phyloP scores from a whole-genome alignment of 148 eudicot species.

The Rhododendron griersonianum region DNA sequence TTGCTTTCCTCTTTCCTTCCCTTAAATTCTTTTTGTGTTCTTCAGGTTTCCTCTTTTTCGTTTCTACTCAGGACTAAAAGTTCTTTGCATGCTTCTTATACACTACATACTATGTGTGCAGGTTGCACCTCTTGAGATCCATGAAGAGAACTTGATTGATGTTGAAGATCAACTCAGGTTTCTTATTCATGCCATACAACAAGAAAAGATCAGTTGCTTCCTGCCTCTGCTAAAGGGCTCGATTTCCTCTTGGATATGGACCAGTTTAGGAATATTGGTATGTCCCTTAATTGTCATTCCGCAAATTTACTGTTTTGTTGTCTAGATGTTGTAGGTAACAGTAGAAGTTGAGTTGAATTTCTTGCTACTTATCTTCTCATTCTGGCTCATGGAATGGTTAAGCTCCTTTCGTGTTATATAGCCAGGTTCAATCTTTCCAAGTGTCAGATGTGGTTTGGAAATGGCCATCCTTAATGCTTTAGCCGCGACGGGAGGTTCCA shows the following conservation, averaged over 20 bases:
- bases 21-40: background rate
- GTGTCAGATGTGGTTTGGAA: slow-evolving; percentile 95
- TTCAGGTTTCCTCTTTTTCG: background rate
- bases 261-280: slow-evolving; percentile 73
- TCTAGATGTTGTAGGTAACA: background rate
- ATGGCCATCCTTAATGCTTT: slow-evolving; percentile 92
- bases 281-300: slow-evolving; percentile 13
- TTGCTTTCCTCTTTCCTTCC: background rate
- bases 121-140: slow-evolving; percentile 87
- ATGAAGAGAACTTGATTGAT: slow-evolving; percentile 57
- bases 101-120: slow-evolving; percentile 16
- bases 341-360: background rate
- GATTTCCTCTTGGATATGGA: slow-evolving; percentile 78
- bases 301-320: background rate
- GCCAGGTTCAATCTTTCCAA: slow-evolving; percentile 75
- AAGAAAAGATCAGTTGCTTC: slow-evolving; percentile 34
- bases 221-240: slow-evolving; percentile 71
- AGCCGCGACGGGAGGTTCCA: slow-evolving; percentile 55
- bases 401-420: slow-evolving; percentile 24
- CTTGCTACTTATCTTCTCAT: slow-evolving; percentile 1
- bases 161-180: slow-evolving; percentile 85
- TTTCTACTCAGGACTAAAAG: background rate
- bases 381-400: background rate
- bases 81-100: background rate
- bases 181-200: slow-evolving; percentile 51